A percentile compares a stretch with the other conserved stretches of the same genome.
Conservation (phyloP, 2,329 filamentous ascomycete genomes). For the Ceratocystis harringtonii region DNA sequence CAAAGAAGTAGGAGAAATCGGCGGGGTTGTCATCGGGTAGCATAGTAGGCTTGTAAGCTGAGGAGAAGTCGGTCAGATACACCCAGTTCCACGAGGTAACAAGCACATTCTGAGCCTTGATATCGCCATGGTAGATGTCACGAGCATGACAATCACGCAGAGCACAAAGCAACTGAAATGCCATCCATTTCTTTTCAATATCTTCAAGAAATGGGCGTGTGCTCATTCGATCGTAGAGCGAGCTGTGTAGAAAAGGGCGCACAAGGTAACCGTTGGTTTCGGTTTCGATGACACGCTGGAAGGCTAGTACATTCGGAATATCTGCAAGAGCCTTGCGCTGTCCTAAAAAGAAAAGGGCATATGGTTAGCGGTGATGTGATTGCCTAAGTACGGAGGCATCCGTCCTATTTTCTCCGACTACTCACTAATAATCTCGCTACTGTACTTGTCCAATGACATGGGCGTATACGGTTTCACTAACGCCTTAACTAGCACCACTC, state of each 20-base stretch:
- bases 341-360: conserved; percentile 31
- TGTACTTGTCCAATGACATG: conserved; percentile 67
- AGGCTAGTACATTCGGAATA: conserved; percentile 79
- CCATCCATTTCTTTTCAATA: conserved; percentile 97
- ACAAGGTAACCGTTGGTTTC: conserved; percentile 84
- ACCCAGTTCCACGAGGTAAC: conserved; percentile 99
- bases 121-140: conserved; percentile 90
- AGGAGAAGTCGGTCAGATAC: conserved; percentile 93
- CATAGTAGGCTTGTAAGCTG: conserved; percentile 84
- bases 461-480: conserved; percentile 81
- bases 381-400: no score
- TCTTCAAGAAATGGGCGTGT: conserved; percentile 92
- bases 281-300: conserved; percentile 83
- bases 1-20: conserved; percentile 96
- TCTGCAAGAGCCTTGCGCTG: conserved; percentile 67
- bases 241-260: conserved; percentile 90
- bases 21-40: conserved; percentile 93
- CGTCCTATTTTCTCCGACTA: conserved; percentile 20
- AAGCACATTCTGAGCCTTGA: conserved; percentile 93
- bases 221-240: conserved; percentile 90
- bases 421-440: conserved; percentile 57
- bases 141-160: conserved; percentile 80
- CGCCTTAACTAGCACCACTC: conserved; percentile 84
- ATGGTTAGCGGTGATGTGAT: no score
- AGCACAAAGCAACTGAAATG: conserved; percentile 86